Percentiles rank a stretch among this genome's conserved stretches.
These are phyloP conservation scores for Mercurialis annua DNA, from an alignment of 345 rosid species.

Conservation along the genomic window DNA sequence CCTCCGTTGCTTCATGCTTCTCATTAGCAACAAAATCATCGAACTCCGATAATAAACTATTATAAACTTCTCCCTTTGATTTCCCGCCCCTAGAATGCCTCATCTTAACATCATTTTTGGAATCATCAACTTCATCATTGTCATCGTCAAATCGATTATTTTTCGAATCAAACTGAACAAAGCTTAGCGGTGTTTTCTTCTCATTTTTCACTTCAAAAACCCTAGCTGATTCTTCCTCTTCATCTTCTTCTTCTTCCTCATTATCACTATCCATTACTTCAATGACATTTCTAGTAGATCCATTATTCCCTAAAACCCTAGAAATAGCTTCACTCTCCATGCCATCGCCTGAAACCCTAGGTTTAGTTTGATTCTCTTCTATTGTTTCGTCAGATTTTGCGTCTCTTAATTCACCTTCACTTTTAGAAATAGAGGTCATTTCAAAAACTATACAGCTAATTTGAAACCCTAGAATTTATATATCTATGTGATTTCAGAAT, in stretches of 20 bases:
- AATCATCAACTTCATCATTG: constrained; percentile 1
- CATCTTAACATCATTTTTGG: constrained; percentile 13
- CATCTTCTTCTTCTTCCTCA: constrained; percentile 17
- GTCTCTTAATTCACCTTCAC: constrained; percentile 23
- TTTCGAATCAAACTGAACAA: constrained; percentile 27
- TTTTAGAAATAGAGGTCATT: constrained; percentile 23
- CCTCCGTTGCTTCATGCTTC: constrained; percentile 44
- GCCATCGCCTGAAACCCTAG: constrained; percentile 14
- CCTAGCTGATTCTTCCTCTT: constrained; percentile 27
- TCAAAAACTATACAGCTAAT: constrained; percentile 15
- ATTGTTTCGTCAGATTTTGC: constrained; percentile 8
- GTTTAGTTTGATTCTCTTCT: constrained; percentile 23
- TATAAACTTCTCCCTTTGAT: constrained; percentile 36
- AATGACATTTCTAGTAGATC: constrained; percentile 14
- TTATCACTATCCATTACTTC: background rate
- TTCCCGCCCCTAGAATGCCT: constrained; percentile 19
- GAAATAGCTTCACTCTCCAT: constrained; percentile 18
- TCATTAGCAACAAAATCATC: constrained; percentile 90
- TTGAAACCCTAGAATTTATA: constrained; percentile 27
- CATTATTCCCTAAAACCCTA: constrained; percentile 26
- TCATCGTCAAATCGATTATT: constrained; percentile 24
- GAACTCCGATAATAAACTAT: constrained; percentile 73
- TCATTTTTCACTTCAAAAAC: constrained; percentile 28
- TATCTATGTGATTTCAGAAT: background rate
- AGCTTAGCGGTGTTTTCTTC: constrained; percentile 7